A percentile compares a stretch with the other conserved stretches of the same genome.
These are phyloP conservation scores for Firmiana major DNA, from an alignment of 345 rosid genomes.

Conservation along the genomic window DNA sequence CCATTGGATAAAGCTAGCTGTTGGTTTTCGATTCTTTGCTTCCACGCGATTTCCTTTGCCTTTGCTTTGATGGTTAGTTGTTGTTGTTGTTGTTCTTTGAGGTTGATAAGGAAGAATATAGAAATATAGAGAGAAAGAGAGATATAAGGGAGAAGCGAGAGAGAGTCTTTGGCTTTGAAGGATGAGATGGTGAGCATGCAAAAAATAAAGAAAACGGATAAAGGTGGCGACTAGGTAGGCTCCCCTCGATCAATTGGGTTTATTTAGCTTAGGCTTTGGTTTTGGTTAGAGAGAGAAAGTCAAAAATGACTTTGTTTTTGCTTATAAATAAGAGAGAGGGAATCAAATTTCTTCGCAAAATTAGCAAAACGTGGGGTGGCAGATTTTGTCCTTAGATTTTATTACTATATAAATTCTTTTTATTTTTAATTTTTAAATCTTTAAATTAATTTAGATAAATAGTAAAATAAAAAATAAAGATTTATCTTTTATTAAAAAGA, in stretches of 20 bases:
- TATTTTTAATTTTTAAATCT: no score
- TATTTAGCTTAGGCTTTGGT: conserved; percentile 31
- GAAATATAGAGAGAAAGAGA: background rate
- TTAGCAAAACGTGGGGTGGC: conserved; percentile 13
- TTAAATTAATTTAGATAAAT: no score
- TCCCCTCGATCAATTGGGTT: conserved; percentile 13
- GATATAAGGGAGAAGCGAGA: conserved; percentile 4
- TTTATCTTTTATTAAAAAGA: no score
- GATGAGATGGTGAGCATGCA: conserved; percentile 20
- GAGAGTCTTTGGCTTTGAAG: conserved; percentile 28
- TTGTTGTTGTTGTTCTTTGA: background rate
- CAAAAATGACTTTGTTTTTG: conserved; percentile 23
- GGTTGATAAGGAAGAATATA: background rate
- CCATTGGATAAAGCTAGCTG: conserved; percentile 32
- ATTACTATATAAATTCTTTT: background rate
- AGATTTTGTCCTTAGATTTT: conserved; percentile 21
- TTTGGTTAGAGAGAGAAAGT: conserved; percentile 36
- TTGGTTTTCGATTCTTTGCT: conserved; percentile 15
- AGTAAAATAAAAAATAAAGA: no score
- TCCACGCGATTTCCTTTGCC: background rate
- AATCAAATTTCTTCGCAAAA: background rate
- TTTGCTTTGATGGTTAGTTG: background rate
- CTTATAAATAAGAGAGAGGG: conserved; percentile 1
- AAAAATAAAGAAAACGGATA: background rate
- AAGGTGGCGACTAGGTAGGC: conserved; percentile 18